Evolutionary conservation across 1,139 yeast genomes (phyloP), one percentile per base, ranked within the genome.

Genomic region (Arxiozyma heterogenica): DNA sequence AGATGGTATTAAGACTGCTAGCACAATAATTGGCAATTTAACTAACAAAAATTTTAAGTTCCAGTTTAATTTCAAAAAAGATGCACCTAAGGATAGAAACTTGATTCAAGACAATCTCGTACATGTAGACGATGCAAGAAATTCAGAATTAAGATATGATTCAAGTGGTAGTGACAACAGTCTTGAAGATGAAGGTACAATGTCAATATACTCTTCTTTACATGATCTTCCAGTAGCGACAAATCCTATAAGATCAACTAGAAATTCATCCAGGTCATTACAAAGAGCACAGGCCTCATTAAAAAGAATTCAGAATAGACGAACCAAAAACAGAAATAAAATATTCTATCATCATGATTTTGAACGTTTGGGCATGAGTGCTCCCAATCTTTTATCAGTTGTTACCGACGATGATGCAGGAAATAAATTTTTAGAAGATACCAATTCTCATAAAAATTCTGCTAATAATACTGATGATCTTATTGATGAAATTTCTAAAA

Each of bases 281-380:
- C 87, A 82, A 59, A 71, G 87, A 59, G 87, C 87, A 0, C 83
- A 81, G 64, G 87, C 87, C 0, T 82, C 86, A 0, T 68, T 84
- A 45, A 77, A 81, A 57, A 73, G 90, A 67, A 81, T 83, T 76
- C 75, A 80, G 57, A 79, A 80, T 43, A 72, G 86, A 56, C 70
- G 87, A 55, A 43, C 25, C 25, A 77, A 77, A 62, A 80, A 82
- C 54, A 80, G 77, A 60, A 54, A 56, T n/a, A 56, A 54, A 46
- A 54, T 58, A 8, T 39, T 51, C 4, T 58, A 54, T 18, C 58
- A 59, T 41, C 60, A 58, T 45, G 64, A 59, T 17, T 52, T 64
- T 39, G 60, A 55, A 38, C 54, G 62, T 22, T 54, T 65, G 5
- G 61, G 63, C 38, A 58, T 63, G 22, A 67, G 71, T 44, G 58